phyloP scores from a whole-genome alignment of 2,329 filamentous ascomycete species.

The Pezizomycotina sp. region DNA sequence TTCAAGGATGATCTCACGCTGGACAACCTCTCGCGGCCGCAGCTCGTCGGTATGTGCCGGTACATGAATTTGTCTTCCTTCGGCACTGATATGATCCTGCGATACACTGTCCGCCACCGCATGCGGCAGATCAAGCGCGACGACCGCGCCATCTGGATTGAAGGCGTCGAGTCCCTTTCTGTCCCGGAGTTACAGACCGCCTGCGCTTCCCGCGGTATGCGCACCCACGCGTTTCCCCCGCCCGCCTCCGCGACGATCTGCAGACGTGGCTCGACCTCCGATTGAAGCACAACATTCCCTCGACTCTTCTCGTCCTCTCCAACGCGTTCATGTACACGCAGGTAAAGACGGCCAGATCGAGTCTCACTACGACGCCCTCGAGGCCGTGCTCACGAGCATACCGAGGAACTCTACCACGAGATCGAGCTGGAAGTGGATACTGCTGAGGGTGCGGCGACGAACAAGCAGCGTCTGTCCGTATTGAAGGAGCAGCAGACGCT shows the following conservation, averaged over 20 bases:
- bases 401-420: conserved; percentile 99
- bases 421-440: conserved; percentile 97
- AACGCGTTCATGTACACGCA: conserved; percentile 96
- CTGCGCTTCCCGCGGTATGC: conserved; percentile 77
- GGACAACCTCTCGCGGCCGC: conserved; percentile 88
- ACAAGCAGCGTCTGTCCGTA: conserved; percentile 96
- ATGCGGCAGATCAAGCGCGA: conserved; percentile 99
- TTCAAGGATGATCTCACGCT: conserved; percentile 96
- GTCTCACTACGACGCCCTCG: conserved; percentile 80
- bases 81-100: conserved; percentile 92
- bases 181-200: conserved; percentile 84
- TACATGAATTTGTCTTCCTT: conserved; percentile 98
- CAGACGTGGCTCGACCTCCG: conserved; percentile 88
- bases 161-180: conserved; percentile 85
- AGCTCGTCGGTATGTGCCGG: conserved; percentile 91
- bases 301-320: conserved; percentile 82
- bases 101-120: conserved; percentile 88
- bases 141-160: conserved; percentile 81
- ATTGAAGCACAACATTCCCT: conserved; percentile 87
- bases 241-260: conserved; percentile 71
- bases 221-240: conserved; percentile 81
- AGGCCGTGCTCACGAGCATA: conserved; percentile 81
- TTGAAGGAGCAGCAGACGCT: conserved; percentile 96
- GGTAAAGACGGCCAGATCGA: conserved; percentile 66
- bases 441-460: conserved; percentile 89